Evolutionary conservation across 2,329 filamentous ascomycete genomes (phyloP), one percentile per base, ranked within the genome.

Genomic region (Sarocladium strictum): DNA sequence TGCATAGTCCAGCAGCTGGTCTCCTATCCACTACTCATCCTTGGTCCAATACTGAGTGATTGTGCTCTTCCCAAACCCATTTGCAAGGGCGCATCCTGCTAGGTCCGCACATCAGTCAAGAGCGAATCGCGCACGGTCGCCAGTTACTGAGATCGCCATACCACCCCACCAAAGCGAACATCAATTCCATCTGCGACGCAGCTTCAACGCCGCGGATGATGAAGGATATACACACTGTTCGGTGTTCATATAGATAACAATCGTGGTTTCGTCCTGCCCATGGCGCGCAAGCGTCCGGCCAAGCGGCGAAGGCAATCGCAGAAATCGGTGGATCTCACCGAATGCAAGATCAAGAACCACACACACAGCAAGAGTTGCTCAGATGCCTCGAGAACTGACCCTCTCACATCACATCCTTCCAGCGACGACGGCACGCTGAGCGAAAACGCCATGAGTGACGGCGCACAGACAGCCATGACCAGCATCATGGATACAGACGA

Each of bases 391-490:
- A 5, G 21, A 23, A 10, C 40, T n/a, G 15, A 50, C 55, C 61
- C 50, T 60, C 63, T 55, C 62, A 62, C 58, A 61, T 63, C 55
- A 62, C 50, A 64, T 49, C 62, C 64, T 56, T 70, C 69, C 41
- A 70, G 64, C 38, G 69, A 64, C 61, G 68, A 68, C 56, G 64
- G 62, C 45, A 66, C 64, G 49, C 53, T 62, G 49, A 71, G 67
- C 60, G 65, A 67, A 54, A 58, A 60, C 55, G 63, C 59, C 40
- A 60, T 61, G 23, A 69, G 68, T 60, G 67, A 70, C 56, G 65
- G 63, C 52, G 61, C 60, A 21, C 64, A 65, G 10, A 71, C 69
- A 50, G 65, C 66, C 55, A 71, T 70, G 69, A 70, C 71, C 45
- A 72, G 68, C 55, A 58, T 72, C 55, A 60, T 64, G 58, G 62